Evolutionary conservation across 176 grass and related monocot species (phyloP).

Genomic region (Aegilops longissima): DNA sequence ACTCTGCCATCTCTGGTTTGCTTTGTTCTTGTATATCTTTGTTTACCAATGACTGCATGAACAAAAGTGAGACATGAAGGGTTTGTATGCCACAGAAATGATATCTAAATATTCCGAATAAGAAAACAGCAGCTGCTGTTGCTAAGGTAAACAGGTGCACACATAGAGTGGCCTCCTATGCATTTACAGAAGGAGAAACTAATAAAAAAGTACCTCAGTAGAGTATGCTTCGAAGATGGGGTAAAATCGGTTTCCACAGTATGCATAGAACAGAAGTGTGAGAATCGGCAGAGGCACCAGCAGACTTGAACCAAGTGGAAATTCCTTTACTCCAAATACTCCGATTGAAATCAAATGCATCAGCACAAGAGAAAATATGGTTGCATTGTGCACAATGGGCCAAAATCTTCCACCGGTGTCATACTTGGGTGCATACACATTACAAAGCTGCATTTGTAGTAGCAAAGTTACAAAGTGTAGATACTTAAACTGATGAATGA

Average conservation of each 20-base stretch:
- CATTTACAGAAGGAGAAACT: neutral
- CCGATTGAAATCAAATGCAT: constrained; percentile 85
- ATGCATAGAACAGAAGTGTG: constrained; percentile 82
- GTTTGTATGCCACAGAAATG: neutral
- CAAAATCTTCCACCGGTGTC: constrained; percentile 96
- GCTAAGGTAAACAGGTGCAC: neutral
- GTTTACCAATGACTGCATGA: constrained; percentile 76
- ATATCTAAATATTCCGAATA: neutral
- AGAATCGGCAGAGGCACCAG: constrained; percentile 71
- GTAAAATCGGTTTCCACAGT: constrained; percentile 84
- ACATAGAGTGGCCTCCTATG: neutral
- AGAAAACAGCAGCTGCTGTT: neutral
- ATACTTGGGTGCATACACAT: constrained; percentile 84
- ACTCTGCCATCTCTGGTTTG: constrained; percentile 63
- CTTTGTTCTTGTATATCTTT: constrained; percentile 81
- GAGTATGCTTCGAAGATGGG: constrained; percentile 81
- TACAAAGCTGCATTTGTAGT: constrained; percentile 67
- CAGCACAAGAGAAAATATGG: constrained; percentile 84
- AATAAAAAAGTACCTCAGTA: constrained; percentile 54
- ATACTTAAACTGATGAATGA: neutral
- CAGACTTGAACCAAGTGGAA: constrained; percentile 77
- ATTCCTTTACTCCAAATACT: constrained; percentile 84
- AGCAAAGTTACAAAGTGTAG: constrained; percentile 22
- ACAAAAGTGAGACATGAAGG: constrained; percentile 12
- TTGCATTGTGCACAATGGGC: constrained; percentile 73